Evolutionary conservation across 148 eudicot species (phyloP), one percentile per base, ranked within the genome.

Genomic region (Fagopyrum esculentum): DNA sequence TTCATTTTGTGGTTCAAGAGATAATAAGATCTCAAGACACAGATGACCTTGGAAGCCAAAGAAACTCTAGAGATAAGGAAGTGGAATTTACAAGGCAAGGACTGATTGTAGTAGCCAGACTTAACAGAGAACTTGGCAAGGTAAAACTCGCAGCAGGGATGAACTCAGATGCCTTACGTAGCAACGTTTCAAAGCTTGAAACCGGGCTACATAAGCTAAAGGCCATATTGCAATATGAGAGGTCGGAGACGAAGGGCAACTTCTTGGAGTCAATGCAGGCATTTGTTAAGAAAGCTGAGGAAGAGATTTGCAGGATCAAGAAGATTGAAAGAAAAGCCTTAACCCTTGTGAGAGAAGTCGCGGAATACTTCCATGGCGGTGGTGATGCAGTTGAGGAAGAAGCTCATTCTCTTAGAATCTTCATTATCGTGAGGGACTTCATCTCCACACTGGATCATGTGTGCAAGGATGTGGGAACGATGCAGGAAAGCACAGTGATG

Each of bases 1-100:
- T 94, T 57, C 98, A 94, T 85, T 94, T 94, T 81, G 98, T 94
- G 12, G 98, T 94, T 78, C 98, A 94, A 81, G 98, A 94, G 87
- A 92, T 94, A 54, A 85, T 90, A 78, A 84, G 89, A 76, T 88
- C 96, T 1, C 93, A 91, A 88, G 98, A 84, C 73, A 73, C 79
- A 73, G 82, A 22, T 22, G 26, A 22, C 78, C 60, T 22, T 84
- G 52, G 71, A 82, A 35, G 54, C 26, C 26, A 22, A 22, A 22
- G 26, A 22, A 22, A 22, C 26, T 22, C 26, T 22, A 22, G 26
- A 22, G 26, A 22, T 22, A 82, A 75, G 73, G 17, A 19, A 55
- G 6, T n/a, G 59, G 59, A 16, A 19, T 55, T 55, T 19, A 6
- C 19, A 5, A 55, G 59, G 22, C 59, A 55, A 55, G 98, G 97